Evolutionary conservation across 179 eudicot species (phyloP).

Genomic region (Amaranthus tricolor): DNA sequence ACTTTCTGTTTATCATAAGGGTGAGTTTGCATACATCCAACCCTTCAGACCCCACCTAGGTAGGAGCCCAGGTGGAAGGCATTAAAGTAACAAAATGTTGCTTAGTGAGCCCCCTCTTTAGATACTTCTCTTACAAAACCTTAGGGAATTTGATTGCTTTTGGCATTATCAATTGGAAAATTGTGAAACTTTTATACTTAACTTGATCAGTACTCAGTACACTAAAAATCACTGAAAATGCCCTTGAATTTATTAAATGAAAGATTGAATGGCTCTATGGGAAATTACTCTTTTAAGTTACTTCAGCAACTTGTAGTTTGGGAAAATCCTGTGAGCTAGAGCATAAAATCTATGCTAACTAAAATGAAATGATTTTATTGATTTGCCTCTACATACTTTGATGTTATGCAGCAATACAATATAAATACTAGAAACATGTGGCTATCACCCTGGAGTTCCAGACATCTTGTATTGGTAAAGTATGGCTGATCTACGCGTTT

Average conservation of each 20-base stretch:
- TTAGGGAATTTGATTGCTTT: not conserved
- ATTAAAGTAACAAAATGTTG: no score
- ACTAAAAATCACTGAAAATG: not conserved
- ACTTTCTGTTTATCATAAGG: no score
- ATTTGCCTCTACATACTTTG: constrained; percentile 8
- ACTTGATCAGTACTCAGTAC: not conserved
- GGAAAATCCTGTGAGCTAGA: not conserved
- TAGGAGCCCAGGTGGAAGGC: no score
- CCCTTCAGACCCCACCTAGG: no score
- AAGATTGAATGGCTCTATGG: not conserved
- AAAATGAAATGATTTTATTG: not conserved
- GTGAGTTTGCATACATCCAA: no score
- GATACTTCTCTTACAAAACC: not conserved
- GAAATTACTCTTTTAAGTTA: not conserved
- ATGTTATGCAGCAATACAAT: constrained; percentile 10
- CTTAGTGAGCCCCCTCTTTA: no score
- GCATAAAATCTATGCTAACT: not conserved
- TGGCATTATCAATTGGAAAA: not conserved
- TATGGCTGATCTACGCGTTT: constrained; percentile 5
- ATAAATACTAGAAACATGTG: constrained; percentile 3
- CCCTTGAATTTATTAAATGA: not conserved
- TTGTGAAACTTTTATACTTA: not conserved
- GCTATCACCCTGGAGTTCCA: constrained; percentile 2
- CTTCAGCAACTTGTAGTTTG: not conserved
- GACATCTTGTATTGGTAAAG: not conserved